Evolutionary conservation across 2,329 filamentous ascomycete species (phyloP).

Genomic region (Colletotrichum gloeosporioides): DNA sequence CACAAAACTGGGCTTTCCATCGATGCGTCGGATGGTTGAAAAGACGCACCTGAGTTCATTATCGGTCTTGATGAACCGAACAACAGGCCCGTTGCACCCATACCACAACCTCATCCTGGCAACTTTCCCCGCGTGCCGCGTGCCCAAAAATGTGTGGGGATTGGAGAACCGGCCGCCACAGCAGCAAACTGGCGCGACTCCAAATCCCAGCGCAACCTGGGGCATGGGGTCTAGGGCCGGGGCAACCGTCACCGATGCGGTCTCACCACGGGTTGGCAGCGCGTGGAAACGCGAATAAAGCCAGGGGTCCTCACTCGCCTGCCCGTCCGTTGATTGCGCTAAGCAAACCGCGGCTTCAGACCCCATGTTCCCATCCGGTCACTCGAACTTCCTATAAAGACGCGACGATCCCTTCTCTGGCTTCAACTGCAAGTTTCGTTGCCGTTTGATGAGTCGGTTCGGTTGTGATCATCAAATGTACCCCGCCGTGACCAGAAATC

Average conservation of each 20-base stretch:
- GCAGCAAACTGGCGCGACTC: neutral
- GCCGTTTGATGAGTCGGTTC: conserved; percentile 11
- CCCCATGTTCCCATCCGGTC: conserved; percentile 1
- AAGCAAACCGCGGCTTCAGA: neutral
- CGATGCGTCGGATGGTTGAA: neutral
- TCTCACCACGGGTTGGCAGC: neutral
- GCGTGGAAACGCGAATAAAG: neutral
- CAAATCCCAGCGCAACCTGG: conserved; percentile 6
- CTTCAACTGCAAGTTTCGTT: neutral
- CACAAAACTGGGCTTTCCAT: neutral
- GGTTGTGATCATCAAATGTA: neutral
- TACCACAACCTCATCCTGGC: neutral
- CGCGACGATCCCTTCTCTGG: conserved; percentile 16
- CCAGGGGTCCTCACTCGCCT: neutral
- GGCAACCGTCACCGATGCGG: conserved; percentile 16
- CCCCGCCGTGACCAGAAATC: neutral
- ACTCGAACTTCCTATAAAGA: conserved; percentile 14
- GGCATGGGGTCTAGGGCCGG: conserved; percentile 11
- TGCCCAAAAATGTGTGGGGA: conserved; percentile 7
- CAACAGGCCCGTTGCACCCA: neutral
- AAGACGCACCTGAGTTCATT: neutral
- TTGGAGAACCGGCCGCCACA: conserved; percentile 7
- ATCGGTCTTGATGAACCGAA: conserved; percentile 13
- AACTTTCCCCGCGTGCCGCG: conserved; percentile 16
- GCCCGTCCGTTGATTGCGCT: neutral